Evolutionary conservation across 2,329 filamentous ascomycete species (phyloP).

Genomic region (Claviceps arundinis): DNA sequence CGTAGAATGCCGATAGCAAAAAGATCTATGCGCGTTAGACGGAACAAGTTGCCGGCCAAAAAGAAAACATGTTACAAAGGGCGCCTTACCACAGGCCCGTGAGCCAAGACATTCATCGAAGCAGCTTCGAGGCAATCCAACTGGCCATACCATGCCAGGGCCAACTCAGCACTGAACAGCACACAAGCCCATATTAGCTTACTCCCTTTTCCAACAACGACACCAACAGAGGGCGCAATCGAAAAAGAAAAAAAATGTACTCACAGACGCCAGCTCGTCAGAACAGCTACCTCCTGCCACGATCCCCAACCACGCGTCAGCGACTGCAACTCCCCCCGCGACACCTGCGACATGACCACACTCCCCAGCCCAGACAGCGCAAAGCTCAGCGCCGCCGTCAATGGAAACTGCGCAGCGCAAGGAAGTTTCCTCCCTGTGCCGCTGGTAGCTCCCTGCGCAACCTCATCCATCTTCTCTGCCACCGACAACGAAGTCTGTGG

Average conservation of each 20-base stretch:
- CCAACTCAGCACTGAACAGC: slow-evolving; percentile 48
- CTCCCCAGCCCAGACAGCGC: slow-evolving; percentile 51
- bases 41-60: too few species aligned
- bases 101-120: slow-evolving; percentile 53
- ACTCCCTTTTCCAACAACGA: slow-evolving; percentile 4
- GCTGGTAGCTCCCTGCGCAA: neutral
- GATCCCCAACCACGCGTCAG: slow-evolving; percentile 52
- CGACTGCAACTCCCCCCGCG: slow-evolving; percentile 50
- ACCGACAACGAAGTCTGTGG: slow-evolving; percentile 6
- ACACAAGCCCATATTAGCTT: neutral
- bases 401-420: slow-evolving; percentile 33
- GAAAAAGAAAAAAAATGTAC: slow-evolving; percentile 16
- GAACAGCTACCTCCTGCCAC: slow-evolving; percentile 44
- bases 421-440: slow-evolving; percentile 24
- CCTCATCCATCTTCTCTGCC: slow-evolving; percentile 6
- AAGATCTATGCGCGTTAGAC: slow-evolving; percentile 38
- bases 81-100: slow-evolving; percentile 50
- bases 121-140: slow-evolving; percentile 63
- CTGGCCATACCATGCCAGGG: slow-evolving; percentile 57
- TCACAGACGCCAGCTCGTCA: slow-evolving; percentile 43
- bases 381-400: slow-evolving; percentile 42
- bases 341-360: slow-evolving; percentile 45
- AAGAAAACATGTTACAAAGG: neutral
- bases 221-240: neutral
- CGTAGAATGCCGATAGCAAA: slow-evolving; percentile 68